phyloP scores from a whole-genome alignment of 148 eudicot species.

The Fallopia convolvulus region DNA sequence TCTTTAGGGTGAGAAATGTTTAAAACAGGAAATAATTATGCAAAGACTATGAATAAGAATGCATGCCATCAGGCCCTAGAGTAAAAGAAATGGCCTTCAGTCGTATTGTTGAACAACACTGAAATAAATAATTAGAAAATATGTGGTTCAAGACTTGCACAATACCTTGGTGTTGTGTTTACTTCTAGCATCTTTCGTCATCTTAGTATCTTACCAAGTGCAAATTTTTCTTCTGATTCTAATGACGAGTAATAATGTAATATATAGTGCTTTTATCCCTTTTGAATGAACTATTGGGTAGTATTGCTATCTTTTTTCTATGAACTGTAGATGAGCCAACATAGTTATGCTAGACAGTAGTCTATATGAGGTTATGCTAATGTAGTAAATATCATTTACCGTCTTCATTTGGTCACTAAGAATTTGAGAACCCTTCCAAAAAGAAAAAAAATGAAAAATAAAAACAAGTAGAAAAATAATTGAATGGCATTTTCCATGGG shows the following conservation, averaged over 20 bases:
- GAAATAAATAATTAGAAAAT: no score
- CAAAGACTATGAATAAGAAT: no score
- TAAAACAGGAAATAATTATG: no score
- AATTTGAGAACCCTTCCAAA: background rate
- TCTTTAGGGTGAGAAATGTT: no score
- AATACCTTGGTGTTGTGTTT: slow-evolving; percentile 48
- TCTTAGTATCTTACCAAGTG: slow-evolving; percentile 55
- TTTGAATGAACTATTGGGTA: background rate
- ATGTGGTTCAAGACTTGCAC: slow-evolving; percentile 64
- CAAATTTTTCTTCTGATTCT: background rate
- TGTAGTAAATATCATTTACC: background rate
- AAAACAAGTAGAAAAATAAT: background rate
- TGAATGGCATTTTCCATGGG: background rate
- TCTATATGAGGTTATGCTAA: background rate
- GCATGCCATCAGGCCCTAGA: no score
- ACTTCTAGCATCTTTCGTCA: slow-evolving; percentile 24
- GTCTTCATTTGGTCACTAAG: background rate
- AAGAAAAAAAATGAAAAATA: no score
- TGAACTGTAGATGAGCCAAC: background rate
- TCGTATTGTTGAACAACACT: no score
- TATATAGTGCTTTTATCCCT: background rate
- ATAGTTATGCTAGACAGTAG: background rate
- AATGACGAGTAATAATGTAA: background rate
- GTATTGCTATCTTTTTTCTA: background rate
- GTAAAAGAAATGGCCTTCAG: no score